Conservation (phyloP, 306 rosid genomes). For the Cajanus cajan region DNA sequence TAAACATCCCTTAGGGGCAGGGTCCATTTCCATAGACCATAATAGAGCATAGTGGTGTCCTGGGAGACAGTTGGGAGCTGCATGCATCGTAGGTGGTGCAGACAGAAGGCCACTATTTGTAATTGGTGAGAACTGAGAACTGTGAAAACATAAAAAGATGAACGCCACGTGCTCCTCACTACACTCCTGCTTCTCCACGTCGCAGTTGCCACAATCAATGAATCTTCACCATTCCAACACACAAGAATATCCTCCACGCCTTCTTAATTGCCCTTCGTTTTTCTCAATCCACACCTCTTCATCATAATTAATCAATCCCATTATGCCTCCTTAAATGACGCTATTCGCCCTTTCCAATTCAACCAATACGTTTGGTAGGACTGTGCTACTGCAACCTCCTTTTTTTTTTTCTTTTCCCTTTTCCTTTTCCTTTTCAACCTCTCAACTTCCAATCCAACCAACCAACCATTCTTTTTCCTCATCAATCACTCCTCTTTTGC, state of each 20-base stretch:
- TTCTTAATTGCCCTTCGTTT: conserved; percentile 18
- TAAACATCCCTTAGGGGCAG: too few species aligned
- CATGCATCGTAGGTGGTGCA: too few species aligned
- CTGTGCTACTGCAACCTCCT: too few species aligned
- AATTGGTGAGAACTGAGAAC: neutral
- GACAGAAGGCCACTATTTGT: conserved; percentile 20
- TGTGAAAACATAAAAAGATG: neutral
- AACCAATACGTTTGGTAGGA: neutral
- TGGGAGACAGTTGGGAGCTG: too few species aligned
- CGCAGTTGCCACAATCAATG: conserved; percentile 32
- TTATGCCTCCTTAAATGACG: conserved; percentile 26
- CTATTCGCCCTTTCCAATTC: neutral
- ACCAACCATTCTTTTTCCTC: neutral
- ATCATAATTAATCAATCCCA: neutral
- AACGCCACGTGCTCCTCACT: conserved; percentile 34
- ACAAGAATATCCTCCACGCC: conserved; percentile 19
- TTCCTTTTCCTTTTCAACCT: neutral
- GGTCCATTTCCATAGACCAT: too few species aligned
- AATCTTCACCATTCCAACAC: conserved; percentile 22
- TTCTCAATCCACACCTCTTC: neutral
- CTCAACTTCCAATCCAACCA: conserved; percentile 26
- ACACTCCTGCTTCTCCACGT: conserved; percentile 33
- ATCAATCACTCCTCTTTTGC: neutral
- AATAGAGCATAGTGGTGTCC: too few species aligned
- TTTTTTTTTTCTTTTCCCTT: neutral